Conservation (phyloP, 1,284 basidiomycete genomes). For the Irpex rosettiformis region DNA sequence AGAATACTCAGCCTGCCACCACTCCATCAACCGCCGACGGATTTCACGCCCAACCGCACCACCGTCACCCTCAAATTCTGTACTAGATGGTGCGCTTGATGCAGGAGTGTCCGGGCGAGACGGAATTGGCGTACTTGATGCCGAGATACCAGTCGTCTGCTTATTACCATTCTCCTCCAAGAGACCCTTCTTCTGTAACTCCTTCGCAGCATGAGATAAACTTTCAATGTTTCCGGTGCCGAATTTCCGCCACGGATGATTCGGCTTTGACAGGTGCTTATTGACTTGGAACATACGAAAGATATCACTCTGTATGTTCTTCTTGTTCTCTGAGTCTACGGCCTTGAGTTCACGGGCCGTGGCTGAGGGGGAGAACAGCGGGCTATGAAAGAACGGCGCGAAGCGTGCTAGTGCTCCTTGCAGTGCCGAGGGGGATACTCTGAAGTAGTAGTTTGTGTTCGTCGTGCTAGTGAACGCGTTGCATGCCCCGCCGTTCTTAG, state of each 20-base stretch:
- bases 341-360: slow-evolving; percentile 95
- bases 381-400: slow-evolving; percentile 91
- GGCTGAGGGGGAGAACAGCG: slow-evolving; percentile 88
- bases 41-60: slow-evolving; percentile 83
- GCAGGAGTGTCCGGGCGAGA: slow-evolving; percentile 62
- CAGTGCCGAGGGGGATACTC: slow-evolving; percentile 84
- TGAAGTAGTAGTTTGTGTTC: slow-evolving; percentile 95
- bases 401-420: slow-evolving; percentile 88
- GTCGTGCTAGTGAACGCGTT: slow-evolving; percentile 95
- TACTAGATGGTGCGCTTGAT: slow-evolving; percentile 66
- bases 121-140: slow-evolving; percentile 43
- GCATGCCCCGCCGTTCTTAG: slow-evolving; percentile 87
- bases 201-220: slow-evolving; percentile 67
- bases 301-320: slow-evolving; percentile 92
- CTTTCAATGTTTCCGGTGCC: slow-evolving; percentile 90
- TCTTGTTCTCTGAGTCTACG: slow-evolving; percentile 98
- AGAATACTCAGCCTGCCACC: slow-evolving; percentile 94
- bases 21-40: slow-evolving; percentile 87
- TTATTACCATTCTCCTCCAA: slow-evolving; percentile 24
- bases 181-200: slow-evolving; percentile 46
- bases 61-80: slow-evolving; percentile 67
- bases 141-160: slow-evolving; percentile 28
- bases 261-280: slow-evolving; percentile 80
- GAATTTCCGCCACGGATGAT: slow-evolving; percentile 93
- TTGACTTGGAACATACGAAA: slow-evolving; percentile 98